Evolutionary conservation across 257 asterid genomes (phyloP), one percentile per base, ranked within the genome.

Genomic region (Ajuga chamaepitys): DNA sequence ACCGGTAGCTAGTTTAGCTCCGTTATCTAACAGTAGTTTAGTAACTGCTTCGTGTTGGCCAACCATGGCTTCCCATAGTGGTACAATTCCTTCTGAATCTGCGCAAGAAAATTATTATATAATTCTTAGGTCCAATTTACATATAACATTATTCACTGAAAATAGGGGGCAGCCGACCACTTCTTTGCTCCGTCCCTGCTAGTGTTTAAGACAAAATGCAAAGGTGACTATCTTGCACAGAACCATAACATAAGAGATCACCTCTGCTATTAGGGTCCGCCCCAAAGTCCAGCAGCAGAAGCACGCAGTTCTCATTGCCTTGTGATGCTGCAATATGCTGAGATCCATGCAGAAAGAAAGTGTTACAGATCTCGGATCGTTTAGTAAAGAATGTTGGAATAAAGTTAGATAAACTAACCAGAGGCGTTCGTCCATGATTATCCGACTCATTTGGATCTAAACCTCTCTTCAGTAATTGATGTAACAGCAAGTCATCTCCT

Each of bases 321-420:
- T 70, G 79, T 1, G 96, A 76, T 28, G 99, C 96, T 40, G 96
- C 96, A 58, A 89, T 78, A 44, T 93, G 99, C 99, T 93, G 88
- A n/a, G 3, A 74, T 45, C 16, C n/a, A 32, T n/a, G 24, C 22
- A 51, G 20, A 18, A 38, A 50, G 51, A 55, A 47, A 34, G 59
- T 34, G 22, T 10, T 67, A 45, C 0, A 44, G 25, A 11, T 3
- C 14, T 13, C 38, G 9, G 22, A 16, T 7, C 2, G 20, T 20
- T 47, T 44, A 34, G 41, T 18, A 73, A 26, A 53, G 2, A 24
- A 57, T 26, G 44, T 41, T 41, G 11, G 5, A 13, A 48, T 2
- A 22, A 20, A 58, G 5, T 21, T 64, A 30, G 37, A 11, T 52
- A 28, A 1, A 72, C 85, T 74, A 41, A 81, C 95, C 74, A 93